Evolutionary conservation across 73 alveolate species (phyloP), one percentile per base, ranked within the genome.

Genomic region (Paramecium sonneborni): DNA sequence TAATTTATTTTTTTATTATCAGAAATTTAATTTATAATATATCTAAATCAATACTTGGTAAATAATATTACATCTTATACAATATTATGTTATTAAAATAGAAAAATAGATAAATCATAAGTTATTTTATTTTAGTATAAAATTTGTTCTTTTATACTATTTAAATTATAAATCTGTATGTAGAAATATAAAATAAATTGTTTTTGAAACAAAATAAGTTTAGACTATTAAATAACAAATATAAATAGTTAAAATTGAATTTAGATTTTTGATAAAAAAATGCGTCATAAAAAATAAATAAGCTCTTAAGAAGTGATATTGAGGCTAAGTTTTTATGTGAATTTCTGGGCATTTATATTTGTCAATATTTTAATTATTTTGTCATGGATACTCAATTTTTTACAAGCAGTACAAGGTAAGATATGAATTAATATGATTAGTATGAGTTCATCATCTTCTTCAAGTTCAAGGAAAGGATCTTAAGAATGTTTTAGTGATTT

Each of bases 361-460:
- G 68, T 52, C 68, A 52, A 52, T 52, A 52, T 52, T 52, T 52
- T 52, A 52, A 52, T 52, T 52, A 52, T 52, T 52, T 52, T 52
- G 68, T 52, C 68, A 79, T 79, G 90, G 90, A 79, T 39, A 24
- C 44, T 30, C 55, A 79, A 44, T 24, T 23, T 79, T 79, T 24
- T 34, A 79, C 90, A 23, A 41, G 90, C 72, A 79, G 90, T 28
- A 79, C 90, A 10, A 79, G 90, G 90, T 79, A 79, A 9, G 44
- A 79, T 72, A 32, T 41, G 20, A 35, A 35, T 52, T 9, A 3
- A 52, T 52, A 3, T 3, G 6, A 35, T 72, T 15, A 79, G 90
- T n/a, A 43, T 79, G 90, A 44, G 72, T 79, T 79, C 90, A 79
- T 79, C 90, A 79, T 79, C 90, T 5, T 43, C 76, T 4, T 79